phyloP scores from a whole-genome alignment of 1,284 basidiomycete species.

The Mycocalia duriaeana region DNA sequence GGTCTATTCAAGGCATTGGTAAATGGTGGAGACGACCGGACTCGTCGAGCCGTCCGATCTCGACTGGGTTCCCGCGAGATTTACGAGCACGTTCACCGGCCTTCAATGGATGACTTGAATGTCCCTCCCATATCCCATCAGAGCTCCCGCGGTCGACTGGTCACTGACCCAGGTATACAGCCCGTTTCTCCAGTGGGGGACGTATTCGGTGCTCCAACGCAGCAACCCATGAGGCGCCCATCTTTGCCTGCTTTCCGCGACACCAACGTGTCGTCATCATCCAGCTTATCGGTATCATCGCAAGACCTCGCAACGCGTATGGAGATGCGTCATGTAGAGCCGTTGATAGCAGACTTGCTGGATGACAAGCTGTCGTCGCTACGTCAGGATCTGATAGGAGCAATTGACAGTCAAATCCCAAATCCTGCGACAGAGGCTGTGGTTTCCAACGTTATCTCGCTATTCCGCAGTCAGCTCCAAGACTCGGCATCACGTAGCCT shows the following conservation, averaged over 20 bases:
- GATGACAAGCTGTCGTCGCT: constrained; percentile 64
- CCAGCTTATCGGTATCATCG: constrained; percentile 20
- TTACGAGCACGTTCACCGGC: constrained; percentile 55
- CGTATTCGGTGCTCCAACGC: constrained; percentile 40
- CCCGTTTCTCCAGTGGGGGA: constrained; percentile 31
- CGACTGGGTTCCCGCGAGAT: constrained; percentile 60
- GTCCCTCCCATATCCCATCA: constrained; percentile 64
- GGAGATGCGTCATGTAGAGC: constrained; percentile 55
- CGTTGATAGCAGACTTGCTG: constrained; percentile 52
- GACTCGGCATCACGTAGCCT: constrained; percentile 52
- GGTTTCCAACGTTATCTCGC: constrained; percentile 59
- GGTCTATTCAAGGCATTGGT: constrained; percentile 77
- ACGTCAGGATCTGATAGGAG: constrained; percentile 33
- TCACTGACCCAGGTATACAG: constrained; percentile 49
- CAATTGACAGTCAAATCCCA: constrained; percentile 26
- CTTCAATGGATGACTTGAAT: constrained; percentile 70
- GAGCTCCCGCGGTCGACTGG: constrained; percentile 44
- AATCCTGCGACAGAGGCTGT: constrained; percentile 47
- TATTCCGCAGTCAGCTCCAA: constrained; percentile 63
- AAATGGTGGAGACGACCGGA: constrained; percentile 56
- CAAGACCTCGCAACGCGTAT: constrained; percentile 51
- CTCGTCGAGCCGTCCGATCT: constrained; percentile 65
- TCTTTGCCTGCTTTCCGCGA: constrained; percentile 56
- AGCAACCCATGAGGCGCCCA: constrained; percentile 44
- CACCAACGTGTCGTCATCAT: constrained; percentile 21